These are phyloP conservation scores for Begonia loranthoides DNA, from an alignment of 306 rosid genomes.

Conservation along the genomic window DNA sequence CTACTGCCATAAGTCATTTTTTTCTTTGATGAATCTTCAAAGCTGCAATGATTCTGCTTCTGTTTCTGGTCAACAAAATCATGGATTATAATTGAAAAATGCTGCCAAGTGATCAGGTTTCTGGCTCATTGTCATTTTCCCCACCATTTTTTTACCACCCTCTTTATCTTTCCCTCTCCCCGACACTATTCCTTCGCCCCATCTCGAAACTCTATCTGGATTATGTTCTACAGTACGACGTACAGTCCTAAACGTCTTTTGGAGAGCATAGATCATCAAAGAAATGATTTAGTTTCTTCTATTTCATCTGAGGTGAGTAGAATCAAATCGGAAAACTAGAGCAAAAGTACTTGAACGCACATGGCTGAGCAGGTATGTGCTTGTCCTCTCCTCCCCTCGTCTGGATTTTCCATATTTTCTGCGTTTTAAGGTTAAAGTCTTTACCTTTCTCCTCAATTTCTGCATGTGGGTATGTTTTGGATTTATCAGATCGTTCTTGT, in stretches of 20 bases:
- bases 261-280: constrained; percentile 2
- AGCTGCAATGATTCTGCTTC: not conserved
- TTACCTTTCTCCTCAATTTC: not conserved
- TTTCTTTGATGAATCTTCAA: not conserved
- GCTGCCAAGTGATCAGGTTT: not conserved
- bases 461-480: not conserved
- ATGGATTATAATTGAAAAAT: not conserved
- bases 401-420: constrained; percentile 25
- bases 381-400: constrained; percentile 20
- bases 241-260: not conserved
- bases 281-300: constrained; percentile 22
- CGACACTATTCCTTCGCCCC: not conserved
- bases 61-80: not conserved
- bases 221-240: not conserved
- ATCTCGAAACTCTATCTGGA: not conserved
- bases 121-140: constrained; percentile 1
- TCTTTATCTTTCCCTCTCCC: not conserved
- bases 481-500: not conserved
- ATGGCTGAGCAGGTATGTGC: constrained; percentile 46
- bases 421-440: not conserved
- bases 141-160: not conserved
- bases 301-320: constrained; percentile 21
- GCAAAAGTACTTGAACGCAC: not conserved
- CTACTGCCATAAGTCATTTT: not conserved
- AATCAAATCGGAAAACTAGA: constrained; percentile 5